A percentile compares a stretch with the other conserved stretches of the same genome.
These are phyloP conservation scores for Hemileccinum rubropunctum DNA, from an alignment of 768 basidiomycete species.

Conservation along the genomic window DNA sequence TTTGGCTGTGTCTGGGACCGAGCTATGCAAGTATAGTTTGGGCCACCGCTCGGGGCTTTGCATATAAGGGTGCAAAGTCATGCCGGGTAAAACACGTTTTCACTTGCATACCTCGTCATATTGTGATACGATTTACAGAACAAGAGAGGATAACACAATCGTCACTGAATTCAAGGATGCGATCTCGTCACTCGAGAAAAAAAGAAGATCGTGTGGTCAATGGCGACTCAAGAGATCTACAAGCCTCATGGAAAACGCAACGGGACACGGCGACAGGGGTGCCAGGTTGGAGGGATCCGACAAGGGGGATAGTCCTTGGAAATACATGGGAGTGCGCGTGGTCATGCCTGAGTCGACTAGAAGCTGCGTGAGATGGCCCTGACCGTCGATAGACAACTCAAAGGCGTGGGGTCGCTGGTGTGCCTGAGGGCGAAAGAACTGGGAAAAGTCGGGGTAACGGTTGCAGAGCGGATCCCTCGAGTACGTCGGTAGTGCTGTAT, in stretches of 20 bases:
- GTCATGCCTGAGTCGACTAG: not conserved
- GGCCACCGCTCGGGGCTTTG: conserved; percentile 35
- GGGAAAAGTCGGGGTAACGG: conserved; percentile 34
- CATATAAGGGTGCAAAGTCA: not conserved
- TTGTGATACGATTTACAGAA: conserved; percentile 12
- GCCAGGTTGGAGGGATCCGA: not conserved
- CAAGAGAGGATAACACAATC: not conserved
- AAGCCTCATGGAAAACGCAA: conserved; percentile 20
- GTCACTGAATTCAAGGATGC: not conserved
- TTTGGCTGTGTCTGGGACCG: conserved; percentile 50
- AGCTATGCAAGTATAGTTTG: conserved; percentile 48
- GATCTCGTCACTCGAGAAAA: not conserved
- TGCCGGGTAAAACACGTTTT: conserved; percentile 1
- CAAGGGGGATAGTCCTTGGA: not conserved
- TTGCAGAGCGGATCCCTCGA: conserved; percentile 31
- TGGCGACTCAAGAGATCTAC: conserved; percentile 10
- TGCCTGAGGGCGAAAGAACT: conserved; percentile 24
- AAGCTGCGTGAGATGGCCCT: not conserved
- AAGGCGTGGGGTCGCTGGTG: conserved; percentile 8
- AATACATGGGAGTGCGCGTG: not conserved
- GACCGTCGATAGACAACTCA: not conserved
- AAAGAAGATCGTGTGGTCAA: not conserved
- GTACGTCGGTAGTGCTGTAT: conserved; percentile 12
- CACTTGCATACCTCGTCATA: not conserved
- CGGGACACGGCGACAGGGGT: conserved; percentile 7